Evolutionary conservation across 805 yeast species (phyloP), one percentile per base, ranked within the genome.

Genomic region (Hanseniaspora pseudoguilliermondii): DNA sequence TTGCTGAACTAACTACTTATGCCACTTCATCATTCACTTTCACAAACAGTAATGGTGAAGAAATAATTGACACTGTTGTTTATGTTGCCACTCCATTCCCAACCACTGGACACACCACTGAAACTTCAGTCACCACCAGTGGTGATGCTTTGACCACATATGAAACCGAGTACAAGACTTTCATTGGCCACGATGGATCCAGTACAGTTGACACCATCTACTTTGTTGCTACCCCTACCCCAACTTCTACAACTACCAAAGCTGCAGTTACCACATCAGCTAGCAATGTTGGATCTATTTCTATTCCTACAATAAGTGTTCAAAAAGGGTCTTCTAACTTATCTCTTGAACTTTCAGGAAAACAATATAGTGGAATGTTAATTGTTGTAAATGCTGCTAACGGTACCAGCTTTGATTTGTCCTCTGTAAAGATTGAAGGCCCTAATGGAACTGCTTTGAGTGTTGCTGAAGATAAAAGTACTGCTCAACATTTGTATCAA

Each of bases 71-170:
- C 16, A 50, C 48, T 3, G 29, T 32, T 32, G 29, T 27, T 20
- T 44, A 59, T 55, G 52, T 57, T 59, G 44, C 59, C 49, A 54
- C 60, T 58, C 53, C 49, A 54, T 58, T 58, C 55, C 25, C 61
- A 42, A 49, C 59, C 47, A 35, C 38, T 35, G 38, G 38, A 6
- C 32, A 47, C 55, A 53, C 58, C 50, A 41, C 60, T 47, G 58
- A 59, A 49, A 42, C 55, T 43, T 51, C 5, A 54, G 51, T 58
- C 40, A 10, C 50, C n/a, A 60, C 59, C 10, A 25, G 23, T 21
- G 58, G 32, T 2, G 23, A 25, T 5, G 11, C 47, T 58, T 35
- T 35, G 15, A 16, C 10, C n/a, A 35, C 38, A 6, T 35, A 35
- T 15, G 5, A 16, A 15, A 58, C 59, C 20, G 58, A 49, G 8